These are phyloP conservation scores for Syncephalastrum sp. DNA, from an alignment of 371 early-diverging fungal species.

Conservation along the genomic window DNA sequence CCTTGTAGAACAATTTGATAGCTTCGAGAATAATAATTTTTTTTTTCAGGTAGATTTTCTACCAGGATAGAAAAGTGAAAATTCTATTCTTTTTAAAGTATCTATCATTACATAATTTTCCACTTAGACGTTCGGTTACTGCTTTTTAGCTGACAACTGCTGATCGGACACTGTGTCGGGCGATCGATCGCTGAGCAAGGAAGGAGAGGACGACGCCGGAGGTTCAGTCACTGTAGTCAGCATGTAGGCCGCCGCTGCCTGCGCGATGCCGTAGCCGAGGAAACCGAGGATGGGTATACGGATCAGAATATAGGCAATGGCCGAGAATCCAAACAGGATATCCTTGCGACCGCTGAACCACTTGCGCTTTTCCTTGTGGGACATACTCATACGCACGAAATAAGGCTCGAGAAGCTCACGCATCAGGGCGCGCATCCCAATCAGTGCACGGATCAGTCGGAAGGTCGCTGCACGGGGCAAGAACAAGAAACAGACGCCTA, in stretches of 20 bases:
- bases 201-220: conserved; percentile 15
- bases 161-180: too few species aligned
- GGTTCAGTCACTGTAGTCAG: conserved; percentile 56
- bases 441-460: conserved; percentile 51
- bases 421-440: conserved; percentile 61
- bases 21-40: too few species aligned
- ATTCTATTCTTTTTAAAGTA: too few species aligned
- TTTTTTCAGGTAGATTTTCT: too few species aligned
- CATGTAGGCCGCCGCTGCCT: conserved; percentile 60
- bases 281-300: conserved; percentile 55
- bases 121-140: too few species aligned
- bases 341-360: conserved; percentile 67
- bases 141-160: too few species aligned
- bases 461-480: conserved; percentile 42
- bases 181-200: too few species aligned
- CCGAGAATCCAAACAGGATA: conserved; percentile 62
- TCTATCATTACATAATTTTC: too few species aligned
- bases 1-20: too few species aligned
- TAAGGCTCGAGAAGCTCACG: conserved; percentile 68
- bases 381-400: conserved; percentile 59
- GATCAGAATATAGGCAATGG: conserved; percentile 54
- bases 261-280: conserved; percentile 55
- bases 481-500: conserved; percentile 48
- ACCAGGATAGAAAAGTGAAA: too few species aligned
- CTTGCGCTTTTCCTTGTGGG: conserved; percentile 45